Evolutionary conservation across 139 green algal species (phyloP).

Genomic region (Chlamydomonas incerta): DNA sequence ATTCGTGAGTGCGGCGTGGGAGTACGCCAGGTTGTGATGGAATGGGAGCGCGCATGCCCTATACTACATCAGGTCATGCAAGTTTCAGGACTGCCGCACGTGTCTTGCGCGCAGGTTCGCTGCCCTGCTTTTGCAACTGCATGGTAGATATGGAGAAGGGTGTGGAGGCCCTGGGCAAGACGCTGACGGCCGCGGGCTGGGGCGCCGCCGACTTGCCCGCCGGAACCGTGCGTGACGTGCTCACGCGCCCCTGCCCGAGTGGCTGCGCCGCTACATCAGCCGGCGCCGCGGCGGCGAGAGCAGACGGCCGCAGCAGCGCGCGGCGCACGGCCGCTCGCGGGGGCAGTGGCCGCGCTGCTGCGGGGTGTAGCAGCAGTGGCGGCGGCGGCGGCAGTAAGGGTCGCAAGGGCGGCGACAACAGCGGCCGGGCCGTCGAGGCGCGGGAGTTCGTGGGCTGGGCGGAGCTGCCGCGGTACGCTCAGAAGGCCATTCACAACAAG

Average conservation of each 20-base stretch:
- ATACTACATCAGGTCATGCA: too few relatives aligned
- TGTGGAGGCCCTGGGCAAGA: not conserved
- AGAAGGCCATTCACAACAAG: not conserved
- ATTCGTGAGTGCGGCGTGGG: not conserved
- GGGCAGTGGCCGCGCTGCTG: too few relatives aligned
- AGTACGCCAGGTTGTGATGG: too few relatives aligned
- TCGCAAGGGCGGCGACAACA: too few relatives aligned
- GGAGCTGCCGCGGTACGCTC: not conserved
- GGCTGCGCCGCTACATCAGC: too few relatives aligned
- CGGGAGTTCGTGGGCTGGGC: not conserved
- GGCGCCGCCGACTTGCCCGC: not conserved
- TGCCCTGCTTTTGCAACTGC: not conserved
- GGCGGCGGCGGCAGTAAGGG: too few relatives aligned
- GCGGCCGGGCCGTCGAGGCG: not conserved
- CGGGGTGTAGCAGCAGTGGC: too few relatives aligned
- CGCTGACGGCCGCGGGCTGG: not conserved
- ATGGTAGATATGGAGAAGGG: not conserved
- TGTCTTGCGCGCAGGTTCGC: not conserved
- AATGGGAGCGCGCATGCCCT: too few relatives aligned
- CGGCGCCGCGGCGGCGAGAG: too few relatives aligned
- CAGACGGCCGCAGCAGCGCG: too few relatives aligned
- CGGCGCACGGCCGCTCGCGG: too few relatives aligned
- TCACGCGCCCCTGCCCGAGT: not conserved
- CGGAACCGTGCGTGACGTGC: not conserved
- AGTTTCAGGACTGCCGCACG: too few relatives aligned